These are phyloP conservation scores for Lodderomyces elongisporus DNA, from an alignment of 1,139 yeast genomes.

Conservation along the genomic window DNA sequence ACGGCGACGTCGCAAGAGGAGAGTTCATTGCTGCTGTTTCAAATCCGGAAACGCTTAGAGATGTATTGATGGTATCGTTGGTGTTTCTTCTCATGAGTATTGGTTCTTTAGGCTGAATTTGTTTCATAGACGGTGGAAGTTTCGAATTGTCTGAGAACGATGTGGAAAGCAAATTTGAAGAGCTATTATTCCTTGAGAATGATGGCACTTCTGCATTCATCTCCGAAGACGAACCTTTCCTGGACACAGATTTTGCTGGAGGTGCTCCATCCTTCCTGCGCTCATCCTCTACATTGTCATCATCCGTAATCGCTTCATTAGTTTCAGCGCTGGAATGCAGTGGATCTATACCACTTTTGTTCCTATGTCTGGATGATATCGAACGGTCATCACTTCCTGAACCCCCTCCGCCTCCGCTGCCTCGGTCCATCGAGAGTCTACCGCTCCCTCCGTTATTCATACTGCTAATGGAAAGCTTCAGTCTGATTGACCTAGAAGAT, in stretches of 20 bases:
- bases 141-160: slow-evolving; percentile 15
- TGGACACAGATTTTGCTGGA: slow-evolving; percentile 32
- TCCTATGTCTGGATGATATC: too few species aligned
- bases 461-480: slow-evolving; percentile 31
- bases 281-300: background rate
- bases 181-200: slow-evolving; percentile 11
- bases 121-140: slow-evolving; percentile 67
- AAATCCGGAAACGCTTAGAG: slow-evolving; percentile 11
- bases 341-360: too few species aligned
- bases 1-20: slow-evolving; percentile 7
- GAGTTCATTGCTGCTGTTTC: slow-evolving; percentile 9
- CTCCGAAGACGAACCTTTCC: slow-evolving; percentile 31
- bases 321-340: too few species aligned
- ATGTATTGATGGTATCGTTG: slow-evolving; percentile 19
- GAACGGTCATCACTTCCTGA: background rate
- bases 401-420: background rate
- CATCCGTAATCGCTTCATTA: background rate
- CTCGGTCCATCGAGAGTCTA: background rate
- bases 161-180: slow-evolving; percentile 10
- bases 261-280: slow-evolving; percentile 16
- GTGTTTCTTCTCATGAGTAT: slow-evolving; percentile 46
- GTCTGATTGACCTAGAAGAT: slow-evolving; percentile 46
- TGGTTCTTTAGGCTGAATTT: slow-evolving; percentile 64
- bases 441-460: slow-evolving; percentile 1
- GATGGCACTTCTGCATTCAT: slow-evolving; percentile 8